Evolutionary conservation across 2,329 filamentous ascomycete species (phyloP).

Genomic region (Calonectria multiphialidica): DNA sequence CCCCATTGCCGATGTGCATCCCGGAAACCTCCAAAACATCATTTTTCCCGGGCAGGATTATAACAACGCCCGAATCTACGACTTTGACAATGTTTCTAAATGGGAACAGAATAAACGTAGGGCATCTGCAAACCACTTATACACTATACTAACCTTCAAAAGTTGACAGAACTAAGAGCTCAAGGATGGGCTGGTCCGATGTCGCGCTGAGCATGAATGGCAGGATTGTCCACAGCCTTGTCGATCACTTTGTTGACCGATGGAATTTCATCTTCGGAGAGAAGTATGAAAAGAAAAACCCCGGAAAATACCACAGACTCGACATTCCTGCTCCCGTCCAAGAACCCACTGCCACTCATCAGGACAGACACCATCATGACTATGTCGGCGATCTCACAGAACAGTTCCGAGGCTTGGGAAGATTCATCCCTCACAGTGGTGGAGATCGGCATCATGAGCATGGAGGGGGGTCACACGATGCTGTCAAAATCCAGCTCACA

Average conservation of each 20-base stretch:
- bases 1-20: constrained; percentile 86
- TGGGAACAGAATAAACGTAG: constrained; percentile 85
- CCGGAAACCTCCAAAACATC: constrained; percentile 79
- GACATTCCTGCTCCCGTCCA: constrained; percentile 19
- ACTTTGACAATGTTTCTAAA: constrained; percentile 81
- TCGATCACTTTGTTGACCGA: constrained; percentile 83
- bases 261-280: constrained; percentile 92
- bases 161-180: constrained; percentile 82
- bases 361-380: constrained; percentile 33
- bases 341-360: constrained; percentile 6
- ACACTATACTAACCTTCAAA: neutral
- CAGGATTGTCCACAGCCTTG: constrained; percentile 79
- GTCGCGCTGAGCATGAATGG: constrained; percentile 82
- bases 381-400: constrained; percentile 59
- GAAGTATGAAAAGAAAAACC: constrained; percentile 75
- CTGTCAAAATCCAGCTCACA: constrained; percentile 62
- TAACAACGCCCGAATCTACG: constrained; percentile 88
- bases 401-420: constrained; percentile 56
- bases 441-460: constrained; percentile 32
- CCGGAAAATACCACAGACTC: constrained; percentile 61
- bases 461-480: constrained; percentile 21
- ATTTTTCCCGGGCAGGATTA: constrained; percentile 93
- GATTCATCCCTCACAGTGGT: constrained; percentile 51
- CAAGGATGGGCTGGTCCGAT: constrained; percentile 94
- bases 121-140: constrained; percentile 22